Percentiles rank a stretch among this genome's conserved stretches.
These are phyloP conservation scores for Smittium culicis DNA, from an alignment of 371 early-diverging fungal species.

Conservation along the genomic window DNA sequence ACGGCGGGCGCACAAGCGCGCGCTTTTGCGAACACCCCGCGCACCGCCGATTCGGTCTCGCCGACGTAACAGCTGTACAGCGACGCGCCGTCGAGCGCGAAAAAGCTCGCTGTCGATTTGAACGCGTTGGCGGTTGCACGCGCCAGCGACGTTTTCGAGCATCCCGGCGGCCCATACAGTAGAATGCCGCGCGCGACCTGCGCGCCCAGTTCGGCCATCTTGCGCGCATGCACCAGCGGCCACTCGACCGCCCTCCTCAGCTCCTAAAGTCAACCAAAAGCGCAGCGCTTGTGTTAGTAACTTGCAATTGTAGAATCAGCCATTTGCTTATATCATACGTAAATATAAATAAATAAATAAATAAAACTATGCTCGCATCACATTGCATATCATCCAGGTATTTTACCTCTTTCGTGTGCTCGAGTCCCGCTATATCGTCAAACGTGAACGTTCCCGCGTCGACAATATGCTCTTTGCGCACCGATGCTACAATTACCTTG, in stretches of 20 bases:
- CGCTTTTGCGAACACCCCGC: constrained; percentile 85
- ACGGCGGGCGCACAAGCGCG: constrained; percentile 74
- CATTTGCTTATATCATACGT: too few relatives aligned
- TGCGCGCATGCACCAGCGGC: constrained; percentile 64
- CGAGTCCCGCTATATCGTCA: constrained; percentile 82
- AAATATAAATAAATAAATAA: too few relatives aligned
- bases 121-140: constrained; percentile 86
- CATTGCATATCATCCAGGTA: too few relatives aligned
- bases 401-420: constrained; percentile 80
- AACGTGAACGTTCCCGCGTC: constrained; percentile 73
- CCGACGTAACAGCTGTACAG: constrained; percentile 93
- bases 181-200: constrained; percentile 66
- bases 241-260: constrained; percentile 91
- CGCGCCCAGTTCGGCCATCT: too few relatives aligned
- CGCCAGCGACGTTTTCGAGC: constrained; percentile 80
- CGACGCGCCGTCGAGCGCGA: constrained; percentile 77
- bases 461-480: constrained; percentile 44
- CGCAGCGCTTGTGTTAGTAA: too few relatives aligned
- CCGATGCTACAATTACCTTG: constrained; percentile 43
- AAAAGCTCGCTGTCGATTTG: constrained; percentile 76
- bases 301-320: too few relatives aligned
- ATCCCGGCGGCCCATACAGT: constrained; percentile 72
- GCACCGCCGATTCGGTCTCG: constrained; percentile 91
- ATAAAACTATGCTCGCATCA: too few relatives aligned
- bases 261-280: constrained; percentile 64